Percentiles rank a stretch among this genome's conserved stretches.
Conservation (phyloP, 2,329 filamentous ascomycete species). For the Ambrosiella xylebori region DNA sequence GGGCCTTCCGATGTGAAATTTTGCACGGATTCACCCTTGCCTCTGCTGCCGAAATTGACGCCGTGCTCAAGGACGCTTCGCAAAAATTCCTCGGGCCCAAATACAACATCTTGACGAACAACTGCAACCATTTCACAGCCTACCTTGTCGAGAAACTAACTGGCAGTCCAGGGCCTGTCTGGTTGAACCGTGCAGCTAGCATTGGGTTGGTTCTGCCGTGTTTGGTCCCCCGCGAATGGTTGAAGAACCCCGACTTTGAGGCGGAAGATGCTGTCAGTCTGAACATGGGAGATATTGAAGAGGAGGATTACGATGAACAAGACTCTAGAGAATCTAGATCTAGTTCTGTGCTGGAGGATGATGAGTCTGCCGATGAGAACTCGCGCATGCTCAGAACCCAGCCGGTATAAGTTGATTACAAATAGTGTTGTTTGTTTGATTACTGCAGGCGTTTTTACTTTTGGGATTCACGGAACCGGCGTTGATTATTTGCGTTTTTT, state of each 20-base stretch:
- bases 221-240: conserved; percentile 67
- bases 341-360: conserved; percentile 36
- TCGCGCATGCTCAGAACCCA: conserved; percentile 16
- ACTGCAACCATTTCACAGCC: conserved; percentile 80
- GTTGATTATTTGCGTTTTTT: background rate
- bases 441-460: background rate
- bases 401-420: background rate
- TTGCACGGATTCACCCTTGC: conserved; percentile 65
- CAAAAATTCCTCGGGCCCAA: conserved; percentile 56
- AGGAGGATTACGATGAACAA: conserved; percentile 51
- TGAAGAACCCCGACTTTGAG: conserved; percentile 60
- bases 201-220: conserved; percentile 69
- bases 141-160: conserved; percentile 60
- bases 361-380: conserved; percentile 25
- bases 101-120: conserved; percentile 68
- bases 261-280: conserved; percentile 54
- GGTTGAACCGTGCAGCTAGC: conserved; percentile 71
- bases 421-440: background rate
- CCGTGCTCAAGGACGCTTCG: conserved; percentile 49
- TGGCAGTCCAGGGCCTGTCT: conserved; percentile 48
- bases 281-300: conserved; percentile 50
- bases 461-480: background rate
- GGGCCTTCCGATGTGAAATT: conserved; percentile 57
- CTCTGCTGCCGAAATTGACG: conserved; percentile 50
- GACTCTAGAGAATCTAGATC: conserved; percentile 30